A percentile compares a stretch with the other conserved stretches of the same genome.
Evolutionary conservation across 768 basidiomycete genomes (phyloP).

Genomic region (Russula abietina): DNA sequence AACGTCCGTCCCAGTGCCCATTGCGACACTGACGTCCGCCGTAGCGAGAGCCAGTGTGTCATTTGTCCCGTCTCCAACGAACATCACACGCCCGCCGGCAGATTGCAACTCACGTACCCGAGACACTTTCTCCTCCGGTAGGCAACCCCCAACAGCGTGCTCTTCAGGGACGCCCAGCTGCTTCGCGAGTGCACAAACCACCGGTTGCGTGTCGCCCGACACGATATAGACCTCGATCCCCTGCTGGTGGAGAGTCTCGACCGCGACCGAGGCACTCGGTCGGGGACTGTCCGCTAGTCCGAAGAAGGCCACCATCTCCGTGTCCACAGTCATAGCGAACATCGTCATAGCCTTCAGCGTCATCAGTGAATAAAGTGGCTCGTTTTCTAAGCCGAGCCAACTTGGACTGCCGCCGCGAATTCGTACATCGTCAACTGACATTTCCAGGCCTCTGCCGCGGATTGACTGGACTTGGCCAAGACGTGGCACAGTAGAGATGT

Average conservation of each 20-base stretch:
- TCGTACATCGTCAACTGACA: slow-evolving; percentile 31
- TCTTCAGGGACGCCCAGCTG: slow-evolving; percentile 36
- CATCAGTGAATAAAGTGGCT: slow-evolving; percentile 31
- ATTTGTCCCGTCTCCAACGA: slow-evolving; percentile 50
- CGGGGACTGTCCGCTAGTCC: slow-evolving; percentile 43
- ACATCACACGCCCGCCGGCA: slow-evolving; percentile 32
- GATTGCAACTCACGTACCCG: slow-evolving; percentile 31
- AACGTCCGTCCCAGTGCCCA: slow-evolving; percentile 33
- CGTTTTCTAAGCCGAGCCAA: slow-evolving; percentile 32
- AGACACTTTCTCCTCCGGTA: slow-evolving; percentile 43
- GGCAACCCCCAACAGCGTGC: slow-evolving; percentile 38
- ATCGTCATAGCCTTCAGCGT: slow-evolving; percentile 40
- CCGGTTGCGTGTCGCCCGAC: slow-evolving; percentile 43
- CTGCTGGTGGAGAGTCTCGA: slow-evolving; percentile 33
- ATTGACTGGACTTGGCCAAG: slow-evolving; percentile 29
- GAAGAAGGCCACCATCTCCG: slow-evolving; percentile 32
- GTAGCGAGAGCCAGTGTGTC: slow-evolving; percentile 46
- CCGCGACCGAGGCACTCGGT: slow-evolving; percentile 35
- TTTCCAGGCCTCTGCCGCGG: slow-evolving; percentile 35
- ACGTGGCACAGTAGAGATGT: slow-evolving; percentile 11
- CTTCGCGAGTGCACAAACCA: slow-evolving; percentile 39
- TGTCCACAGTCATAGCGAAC: slow-evolving; percentile 36
- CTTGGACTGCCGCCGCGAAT: slow-evolving; percentile 36
- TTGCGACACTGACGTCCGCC: slow-evolving; percentile 44
- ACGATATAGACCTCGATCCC: slow-evolving; percentile 42